Evolutionary conservation across 129 eudicot species (phyloP).

Genomic region (Flaveria trinervia): DNA sequence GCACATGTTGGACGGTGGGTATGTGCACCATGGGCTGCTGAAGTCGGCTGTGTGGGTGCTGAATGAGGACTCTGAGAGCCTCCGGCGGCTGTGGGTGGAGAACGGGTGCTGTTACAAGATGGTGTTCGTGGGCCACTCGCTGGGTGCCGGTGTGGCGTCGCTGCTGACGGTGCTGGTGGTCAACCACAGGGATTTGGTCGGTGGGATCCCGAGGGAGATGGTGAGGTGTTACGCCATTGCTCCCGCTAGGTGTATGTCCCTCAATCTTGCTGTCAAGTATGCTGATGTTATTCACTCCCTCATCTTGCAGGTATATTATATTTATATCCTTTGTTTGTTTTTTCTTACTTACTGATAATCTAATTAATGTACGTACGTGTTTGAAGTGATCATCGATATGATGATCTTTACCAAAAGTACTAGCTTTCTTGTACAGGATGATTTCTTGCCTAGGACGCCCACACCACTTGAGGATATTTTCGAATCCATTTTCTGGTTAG

Average conservation of each 20-base stretch:
- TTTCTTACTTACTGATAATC: no score
- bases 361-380: no score
- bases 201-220: constrained; percentile 59
- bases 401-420: not conserved
- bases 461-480: constrained; percentile 81
- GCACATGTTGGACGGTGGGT: constrained; percentile 86
- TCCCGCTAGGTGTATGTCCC: constrained; percentile 76
- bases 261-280: constrained; percentile 80
- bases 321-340: no score
- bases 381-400: not conserved
- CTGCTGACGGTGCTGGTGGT: constrained; percentile 62
- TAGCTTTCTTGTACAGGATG: constrained; percentile 54
- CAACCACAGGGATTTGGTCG: constrained; percentile 53
- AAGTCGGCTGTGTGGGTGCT: constrained; percentile 72
- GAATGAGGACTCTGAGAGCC: constrained; percentile 55
- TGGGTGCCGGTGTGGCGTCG: constrained; percentile 82
- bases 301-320: constrained; percentile 56
- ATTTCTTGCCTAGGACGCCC: constrained; percentile 80
- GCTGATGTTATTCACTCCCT: constrained; percentile 73
- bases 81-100: constrained; percentile 56
- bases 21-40: constrained; percentile 78
- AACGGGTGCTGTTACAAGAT: constrained; percentile 57
- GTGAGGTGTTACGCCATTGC: constrained; percentile 69
- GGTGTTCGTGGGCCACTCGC: constrained; percentile 76
- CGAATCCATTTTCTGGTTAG: constrained; percentile 77